Evolutionary conservation across 441 rosid species (phyloP).

Genomic region (Populus hybrid): DNA sequence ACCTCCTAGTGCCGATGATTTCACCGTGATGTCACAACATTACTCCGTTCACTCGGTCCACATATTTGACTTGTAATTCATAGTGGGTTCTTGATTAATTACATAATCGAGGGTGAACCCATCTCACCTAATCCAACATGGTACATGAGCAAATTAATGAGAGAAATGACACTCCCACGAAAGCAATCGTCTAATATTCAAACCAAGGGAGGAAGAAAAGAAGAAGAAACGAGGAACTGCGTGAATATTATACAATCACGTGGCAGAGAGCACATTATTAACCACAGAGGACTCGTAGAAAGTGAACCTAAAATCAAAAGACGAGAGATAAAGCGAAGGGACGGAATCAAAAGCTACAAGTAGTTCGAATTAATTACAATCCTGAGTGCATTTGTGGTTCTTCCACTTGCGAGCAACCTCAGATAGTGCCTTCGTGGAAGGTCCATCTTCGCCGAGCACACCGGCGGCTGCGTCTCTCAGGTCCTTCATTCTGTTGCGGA

Average conservation of each 20-base stretch:
- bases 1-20: conserved; percentile 15
- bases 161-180: background rate
- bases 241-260: conserved; percentile 6
- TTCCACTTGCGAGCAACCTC: conserved; percentile 42
- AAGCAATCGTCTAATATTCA: background rate
- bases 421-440: conserved; percentile 17
- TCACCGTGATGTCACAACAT: background rate
- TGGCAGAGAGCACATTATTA: background rate
- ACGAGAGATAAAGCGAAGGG: background rate
- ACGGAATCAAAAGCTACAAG: background rate
- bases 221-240: background rate
- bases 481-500: conserved; percentile 44
- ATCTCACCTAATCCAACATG: conserved; percentile 14
- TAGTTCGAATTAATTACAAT: conserved; percentile 8
- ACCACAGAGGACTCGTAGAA: background rate
- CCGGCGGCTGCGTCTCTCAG: conserved; percentile 48
- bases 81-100: background rate
- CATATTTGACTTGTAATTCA: background rate
- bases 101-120: background rate
- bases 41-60: conserved; percentile 19
- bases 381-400: background rate
- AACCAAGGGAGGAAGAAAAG: background rate
- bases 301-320: background rate
- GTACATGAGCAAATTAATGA: background rate
- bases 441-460: conserved; percentile 45